These are phyloP conservation scores for Acanthochlamys bracteata DNA, from an alignment of 106 monocot species.

Conservation along the genomic window DNA sequence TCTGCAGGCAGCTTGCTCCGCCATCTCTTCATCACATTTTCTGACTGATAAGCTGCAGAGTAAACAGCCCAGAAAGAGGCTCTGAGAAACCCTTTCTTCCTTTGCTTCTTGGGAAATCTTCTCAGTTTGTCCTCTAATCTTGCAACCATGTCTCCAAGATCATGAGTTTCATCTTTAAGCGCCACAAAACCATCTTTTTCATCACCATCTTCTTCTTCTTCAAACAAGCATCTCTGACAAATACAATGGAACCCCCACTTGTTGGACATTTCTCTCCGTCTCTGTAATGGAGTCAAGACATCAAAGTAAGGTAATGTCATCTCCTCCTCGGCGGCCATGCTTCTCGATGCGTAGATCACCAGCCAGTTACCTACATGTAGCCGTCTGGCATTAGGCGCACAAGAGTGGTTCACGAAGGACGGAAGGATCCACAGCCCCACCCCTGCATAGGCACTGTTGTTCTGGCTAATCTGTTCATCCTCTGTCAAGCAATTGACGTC, in stretches of 20 bases:
- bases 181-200: slow-evolving; percentile 26
- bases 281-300: slow-evolving; percentile 37
- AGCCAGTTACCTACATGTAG: slow-evolving; percentile 62
- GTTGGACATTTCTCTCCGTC: slow-evolving; percentile 42
- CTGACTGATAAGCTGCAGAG: slow-evolving; percentile 30
- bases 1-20: slow-evolving; percentile 35
- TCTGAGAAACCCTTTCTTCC: slow-evolving; percentile 51
- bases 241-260: slow-evolving; percentile 70
- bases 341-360: slow-evolving; percentile 59
- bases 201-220: slow-evolving; percentile 15
- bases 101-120: slow-evolving; percentile 31
- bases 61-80: slow-evolving; percentile 74
- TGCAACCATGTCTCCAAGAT: slow-evolving; percentile 21
- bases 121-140: slow-evolving; percentile 47
- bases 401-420: slow-evolving; percentile 81
- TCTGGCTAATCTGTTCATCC: slow-evolving; percentile 41
- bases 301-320: slow-evolving; percentile 74
- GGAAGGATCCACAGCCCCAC: slow-evolving; percentile 82
- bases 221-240: slow-evolving; percentile 69
- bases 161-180: slow-evolving; percentile 15
- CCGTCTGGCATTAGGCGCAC: slow-evolving; percentile 64
- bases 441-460: slow-evolving; percentile 20
- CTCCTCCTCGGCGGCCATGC: slow-evolving; percentile 75
- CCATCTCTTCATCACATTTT: slow-evolving; percentile 46
- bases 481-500: slow-evolving; percentile 81